phyloP scores from a whole-genome alignment of 768 basidiomycete genomes.

The Scleroderma bovista region DNA sequence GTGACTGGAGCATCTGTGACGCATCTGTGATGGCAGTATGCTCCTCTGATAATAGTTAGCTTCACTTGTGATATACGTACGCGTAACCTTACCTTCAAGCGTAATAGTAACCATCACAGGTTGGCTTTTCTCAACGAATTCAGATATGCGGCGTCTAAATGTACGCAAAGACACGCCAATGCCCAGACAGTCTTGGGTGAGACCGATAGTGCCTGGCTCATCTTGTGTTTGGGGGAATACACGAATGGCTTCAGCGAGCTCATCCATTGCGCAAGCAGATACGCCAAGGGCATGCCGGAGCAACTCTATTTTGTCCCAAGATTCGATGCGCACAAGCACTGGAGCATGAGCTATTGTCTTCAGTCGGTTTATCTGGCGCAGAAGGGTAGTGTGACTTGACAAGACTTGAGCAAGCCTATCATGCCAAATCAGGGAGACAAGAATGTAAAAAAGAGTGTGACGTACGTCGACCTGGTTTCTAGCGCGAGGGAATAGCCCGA shows the following conservation, averaged over 20 bases:
- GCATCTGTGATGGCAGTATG: constrained; percentile 26
- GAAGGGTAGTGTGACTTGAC: constrained; percentile 10
- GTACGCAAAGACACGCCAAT: constrained; percentile 18
- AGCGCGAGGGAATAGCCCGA: constrained; percentile 69
- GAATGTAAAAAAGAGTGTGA: not conserved
- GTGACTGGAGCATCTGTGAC: constrained; percentile 13
- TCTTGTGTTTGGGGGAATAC: constrained; percentile 31
- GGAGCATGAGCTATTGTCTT: constrained; percentile 14
- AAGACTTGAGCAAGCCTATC: constrained; percentile 17
- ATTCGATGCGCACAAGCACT: constrained; percentile 16
- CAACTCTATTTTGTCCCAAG: constrained; percentile 8
- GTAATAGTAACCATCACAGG: constrained; percentile 26
- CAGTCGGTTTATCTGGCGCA: constrained; percentile 14
- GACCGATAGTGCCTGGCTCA: constrained; percentile 10
- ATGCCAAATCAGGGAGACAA: constrained; percentile 9
- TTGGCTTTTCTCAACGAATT: constrained; percentile 17
- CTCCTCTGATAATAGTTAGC: too few species aligned
- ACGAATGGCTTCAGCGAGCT: constrained; percentile 30
- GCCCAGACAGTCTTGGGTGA: constrained; percentile 24
- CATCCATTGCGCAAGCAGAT: constrained; percentile 30
- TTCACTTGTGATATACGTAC: too few species aligned
- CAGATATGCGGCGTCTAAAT: constrained; percentile 25
- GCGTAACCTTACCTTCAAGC: constrained; percentile 31
- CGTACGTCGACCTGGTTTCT: constrained; percentile 54
- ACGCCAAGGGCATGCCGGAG: constrained; percentile 14